Conservation (phyloP, 331 rosid species). For the Dryas integrifolia region DNA sequence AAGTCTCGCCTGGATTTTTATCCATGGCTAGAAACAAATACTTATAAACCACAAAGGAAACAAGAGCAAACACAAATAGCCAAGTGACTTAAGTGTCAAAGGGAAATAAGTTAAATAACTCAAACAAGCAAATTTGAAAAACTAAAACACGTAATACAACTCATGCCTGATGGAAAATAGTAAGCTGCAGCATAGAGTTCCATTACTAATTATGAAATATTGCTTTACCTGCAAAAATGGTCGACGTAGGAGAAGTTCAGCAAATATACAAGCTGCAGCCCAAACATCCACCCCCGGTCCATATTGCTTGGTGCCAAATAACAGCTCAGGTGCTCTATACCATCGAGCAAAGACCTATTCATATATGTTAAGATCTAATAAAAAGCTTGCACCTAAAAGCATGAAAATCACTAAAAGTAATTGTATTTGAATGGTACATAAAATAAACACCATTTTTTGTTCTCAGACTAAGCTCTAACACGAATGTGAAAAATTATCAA, state of each 20-base stretch:
- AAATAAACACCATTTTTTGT: not conserved
- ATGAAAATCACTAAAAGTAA: not conserved
- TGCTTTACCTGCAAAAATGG: conserved; percentile 83
- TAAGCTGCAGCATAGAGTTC: not conserved
- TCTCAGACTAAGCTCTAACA: not conserved
- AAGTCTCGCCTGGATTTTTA: not conserved
- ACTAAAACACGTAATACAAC: not conserved
- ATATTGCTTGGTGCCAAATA: conserved; percentile 91
- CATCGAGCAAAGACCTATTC: conserved; percentile 90
- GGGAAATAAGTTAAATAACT: no score
- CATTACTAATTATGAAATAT: conserved; percentile 2
- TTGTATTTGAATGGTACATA: not conserved
- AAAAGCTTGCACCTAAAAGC: conserved; percentile 11
- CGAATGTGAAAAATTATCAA: not conserved
- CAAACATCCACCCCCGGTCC: conserved; percentile 97
- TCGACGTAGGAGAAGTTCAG: conserved; percentile 85
- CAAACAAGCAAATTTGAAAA: not conserved
- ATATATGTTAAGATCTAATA: conserved; percentile 18
- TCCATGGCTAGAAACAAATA: not conserved
- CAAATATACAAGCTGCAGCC: conserved; percentile 97
- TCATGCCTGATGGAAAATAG: not conserved
- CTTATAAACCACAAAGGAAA: not conserved
- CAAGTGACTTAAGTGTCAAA: no score
- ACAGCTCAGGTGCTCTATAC: conserved; percentile 97
- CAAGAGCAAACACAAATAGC: not conserved